phyloP scores from a whole-genome alignment of 306 rosid species.

The Citrullus mucosospermus region DNA sequence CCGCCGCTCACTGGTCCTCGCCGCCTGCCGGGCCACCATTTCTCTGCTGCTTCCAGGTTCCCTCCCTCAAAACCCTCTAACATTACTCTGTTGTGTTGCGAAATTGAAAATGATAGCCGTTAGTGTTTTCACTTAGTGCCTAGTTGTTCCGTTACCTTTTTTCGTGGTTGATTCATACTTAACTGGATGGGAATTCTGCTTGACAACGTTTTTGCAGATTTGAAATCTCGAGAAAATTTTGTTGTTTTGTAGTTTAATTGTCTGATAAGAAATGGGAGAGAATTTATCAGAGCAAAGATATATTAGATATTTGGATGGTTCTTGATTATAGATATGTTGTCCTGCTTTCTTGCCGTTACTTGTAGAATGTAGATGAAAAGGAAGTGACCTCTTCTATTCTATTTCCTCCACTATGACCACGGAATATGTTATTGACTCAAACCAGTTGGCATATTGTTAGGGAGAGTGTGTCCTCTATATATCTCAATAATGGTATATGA shows the following conservation, averaged over 20 bases:
- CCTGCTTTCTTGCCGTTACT: background rate
- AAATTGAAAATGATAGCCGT: background rate
- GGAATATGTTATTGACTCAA: background rate
- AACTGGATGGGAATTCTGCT: background rate
- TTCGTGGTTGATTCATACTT: background rate
- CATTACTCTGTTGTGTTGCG: background rate
- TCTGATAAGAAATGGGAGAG: background rate
- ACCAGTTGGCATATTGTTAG: background rate
- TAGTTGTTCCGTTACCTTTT: background rate
- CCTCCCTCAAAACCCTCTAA: background rate
- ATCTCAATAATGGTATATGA: no score
- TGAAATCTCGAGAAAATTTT: background rate
- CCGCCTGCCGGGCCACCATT: constrained; percentile 43
- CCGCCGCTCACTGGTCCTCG: constrained; percentile 27
- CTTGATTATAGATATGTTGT: background rate
- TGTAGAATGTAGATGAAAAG: background rate
- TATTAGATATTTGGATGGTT: background rate
- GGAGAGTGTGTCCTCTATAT: no score
- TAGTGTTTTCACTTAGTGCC: background rate
- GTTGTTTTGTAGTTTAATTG: background rate
- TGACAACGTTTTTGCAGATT: background rate
- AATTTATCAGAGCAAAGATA: background rate
- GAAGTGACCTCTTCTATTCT: background rate
- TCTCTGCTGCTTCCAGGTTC: constrained; percentile 38
- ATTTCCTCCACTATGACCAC: background rate